Base-by-base conservation (phyloP, 2,329 filamentous ascomycete species). In the Cladosporium austrohemisphaericum region DNA sequence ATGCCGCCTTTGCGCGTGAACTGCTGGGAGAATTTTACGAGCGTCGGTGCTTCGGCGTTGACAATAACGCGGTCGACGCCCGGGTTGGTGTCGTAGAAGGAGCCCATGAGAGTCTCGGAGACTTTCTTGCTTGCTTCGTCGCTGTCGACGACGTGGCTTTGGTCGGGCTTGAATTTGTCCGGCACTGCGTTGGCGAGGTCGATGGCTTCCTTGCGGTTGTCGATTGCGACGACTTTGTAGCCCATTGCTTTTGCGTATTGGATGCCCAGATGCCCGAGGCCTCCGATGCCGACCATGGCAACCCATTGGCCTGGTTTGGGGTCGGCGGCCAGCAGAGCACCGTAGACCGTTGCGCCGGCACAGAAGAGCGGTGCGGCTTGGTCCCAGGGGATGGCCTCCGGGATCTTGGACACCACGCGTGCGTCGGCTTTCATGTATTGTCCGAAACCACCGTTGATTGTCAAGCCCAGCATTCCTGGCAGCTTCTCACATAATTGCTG, bases 341-440 rank as follows among this genome's bases (percentile, higher is more conserved):
- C 57, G 44, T 52, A 65, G 16, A 80, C 77, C 9, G 79, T 84
- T 13, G 83, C 75, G 18, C 80, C 80, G 1, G 80, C 81, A 62
- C 81, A 85, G 2, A 84, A 74, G 2, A 85, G 69, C 0, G 81
- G 81, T 1, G 80, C 80, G 1, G 70, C 73, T 41, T 77, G 66
- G 4, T 71, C 75, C 0, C 78, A 71, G 51, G 79, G 74, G 14
- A 76, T 62, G 38, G 74, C 71, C 26, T 65, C 60, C 0, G 80
- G 79, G 47, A 69, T 58, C 9, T 54, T 57, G 16, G 64, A 64
- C 4, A 67, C 29, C 29, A 74, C 11, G 20, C 40, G 38, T 13
- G 48, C 37, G 19, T 50, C 48, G 19, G 48, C 48, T 31, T 43
- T 44, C 29, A 44, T 44, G 31, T 50, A 50, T 29, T 50, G 38